Evolutionary conservation across 2,329 filamentous ascomycete species (phyloP), one percentile per base, ranked within the genome.

Genomic region (Penicillium sp.): DNA sequence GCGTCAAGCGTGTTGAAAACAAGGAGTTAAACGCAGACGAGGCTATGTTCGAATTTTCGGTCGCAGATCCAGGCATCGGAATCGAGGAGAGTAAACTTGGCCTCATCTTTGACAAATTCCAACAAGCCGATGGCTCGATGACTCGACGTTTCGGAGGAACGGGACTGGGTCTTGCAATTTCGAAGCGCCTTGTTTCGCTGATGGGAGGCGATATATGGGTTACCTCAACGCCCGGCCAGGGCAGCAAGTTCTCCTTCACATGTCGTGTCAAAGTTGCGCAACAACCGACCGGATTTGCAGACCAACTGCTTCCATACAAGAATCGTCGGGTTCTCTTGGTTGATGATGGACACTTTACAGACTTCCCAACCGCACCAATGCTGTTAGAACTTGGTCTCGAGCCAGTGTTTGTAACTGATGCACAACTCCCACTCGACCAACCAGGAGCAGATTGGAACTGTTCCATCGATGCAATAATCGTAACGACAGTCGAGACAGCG

Each of bases 121-220:
- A 96, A 73, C 92, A 97, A 76, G 92, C 92, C 20, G 92, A 97
- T 69, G 92, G 92, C 23, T 96, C 91, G 21, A 97, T 94, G 75
- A 96, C 92, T 2, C 85, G 91, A 63, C 94, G 94, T 68, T 97
- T 96, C 70, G 92, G 92, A 60, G 92, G 92, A 58, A 97, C 92
- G 7, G 92, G 92, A 60, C 82, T 97, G 4, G 92, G 92, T 56
- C 77, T 97, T 17, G 96, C 92, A n/a, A 97, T 97, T 67, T 96
- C 92, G 18, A 93, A 95, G 76, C 84, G 91, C 61, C 83, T 97
- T 18, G 92, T 96, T 48, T 95, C 91, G 59, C 82, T 97, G 46
- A 97, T 97, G 92, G 89, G 91, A 51, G 92, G 92, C 69, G 89
- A 91, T 65, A 88, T 97, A 52, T 96, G 91, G 91, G 92, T 97